A percentile compares a stretch with the other conserved stretches of the same genome.
These are phyloP conservation scores for Podospora tetraspora DNA, from an alignment of 495 filamentous ascomycete genomes.

Conservation along the genomic window DNA sequence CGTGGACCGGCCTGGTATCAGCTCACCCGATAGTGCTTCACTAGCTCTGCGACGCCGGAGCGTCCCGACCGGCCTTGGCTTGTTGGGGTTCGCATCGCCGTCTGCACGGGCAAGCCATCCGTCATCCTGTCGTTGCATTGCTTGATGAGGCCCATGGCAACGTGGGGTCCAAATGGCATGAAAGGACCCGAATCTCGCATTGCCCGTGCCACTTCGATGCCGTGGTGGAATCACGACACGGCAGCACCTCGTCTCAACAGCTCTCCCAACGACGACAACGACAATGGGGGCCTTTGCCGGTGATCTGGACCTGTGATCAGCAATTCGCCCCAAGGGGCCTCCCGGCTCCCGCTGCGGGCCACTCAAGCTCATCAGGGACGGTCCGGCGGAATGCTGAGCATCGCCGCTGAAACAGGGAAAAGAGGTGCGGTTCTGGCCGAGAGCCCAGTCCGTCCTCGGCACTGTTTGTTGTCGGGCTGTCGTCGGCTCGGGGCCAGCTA, in stretches of 20 bases:
- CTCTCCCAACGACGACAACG: no score
- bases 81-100: not conserved
- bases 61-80: not conserved
- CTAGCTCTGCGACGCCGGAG: not conserved
- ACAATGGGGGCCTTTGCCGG: not conserved
- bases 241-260: not conserved
- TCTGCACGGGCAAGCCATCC: not conserved
- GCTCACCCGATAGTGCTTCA: not conserved
- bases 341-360: slow-evolving; percentile 4
- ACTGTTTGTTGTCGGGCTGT: slow-evolving; percentile 1
- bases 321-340: slow-evolving; percentile 6
- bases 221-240: not conserved
- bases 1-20: not conserved
- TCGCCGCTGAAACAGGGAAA: not conserved
- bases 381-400: slow-evolving; percentile 6
- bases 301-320: slow-evolving; percentile 11
- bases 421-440: not conserved
- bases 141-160: not conserved
- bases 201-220: not conserved
- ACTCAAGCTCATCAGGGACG: slow-evolving; percentile 8
- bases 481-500: slow-evolving; percentile 7
- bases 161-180: not conserved
- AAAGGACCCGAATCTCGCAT: not conserved
- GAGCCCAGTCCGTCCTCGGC: not conserved
- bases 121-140: not conserved